These are phyloP conservation scores for Acacia concinna DNA, from an alignment of 331 rosid species.

Conservation along the genomic window DNA sequence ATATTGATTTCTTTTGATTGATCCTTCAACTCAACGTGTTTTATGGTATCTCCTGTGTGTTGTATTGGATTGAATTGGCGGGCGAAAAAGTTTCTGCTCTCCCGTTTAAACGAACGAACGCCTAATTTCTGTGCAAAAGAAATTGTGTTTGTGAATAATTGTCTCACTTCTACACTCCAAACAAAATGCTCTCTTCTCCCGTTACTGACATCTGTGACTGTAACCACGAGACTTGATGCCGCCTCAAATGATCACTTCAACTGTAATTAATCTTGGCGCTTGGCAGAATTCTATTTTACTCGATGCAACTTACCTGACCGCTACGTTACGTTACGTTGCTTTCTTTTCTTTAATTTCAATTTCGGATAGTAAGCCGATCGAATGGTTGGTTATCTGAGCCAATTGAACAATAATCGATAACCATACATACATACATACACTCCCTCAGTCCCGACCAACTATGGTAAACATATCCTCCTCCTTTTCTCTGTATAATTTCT, in stretches of 20 bases:
- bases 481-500: too few species aligned
- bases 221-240: not conserved
- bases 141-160: not conserved
- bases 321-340: too few species aligned
- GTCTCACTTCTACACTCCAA: not conserved
- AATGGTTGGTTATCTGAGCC: too few species aligned
- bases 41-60: not conserved
- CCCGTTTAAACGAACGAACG: conserved; percentile 8
- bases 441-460: too few species aligned
- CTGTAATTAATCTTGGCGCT: not conserved
- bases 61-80: conserved; percentile 37
- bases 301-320: too few species aligned
- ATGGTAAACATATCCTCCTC: too few species aligned
- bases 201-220: not conserved
- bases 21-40: conserved; percentile 19
- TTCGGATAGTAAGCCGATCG: too few species aligned
- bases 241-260: not conserved
- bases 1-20: conserved; percentile 96
- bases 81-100: conserved; percentile 40
- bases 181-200: not conserved
- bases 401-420: too few species aligned
- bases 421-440: too few species aligned
- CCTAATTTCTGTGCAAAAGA: not conserved
- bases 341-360: too few species aligned
- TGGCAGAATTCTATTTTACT: too few species aligned